A percentile compares a stretch with the other conserved stretches of the same genome.
Evolutionary conservation across 139 green algal species (phyloP).

Genomic region (Micractinium sp.): DNA sequence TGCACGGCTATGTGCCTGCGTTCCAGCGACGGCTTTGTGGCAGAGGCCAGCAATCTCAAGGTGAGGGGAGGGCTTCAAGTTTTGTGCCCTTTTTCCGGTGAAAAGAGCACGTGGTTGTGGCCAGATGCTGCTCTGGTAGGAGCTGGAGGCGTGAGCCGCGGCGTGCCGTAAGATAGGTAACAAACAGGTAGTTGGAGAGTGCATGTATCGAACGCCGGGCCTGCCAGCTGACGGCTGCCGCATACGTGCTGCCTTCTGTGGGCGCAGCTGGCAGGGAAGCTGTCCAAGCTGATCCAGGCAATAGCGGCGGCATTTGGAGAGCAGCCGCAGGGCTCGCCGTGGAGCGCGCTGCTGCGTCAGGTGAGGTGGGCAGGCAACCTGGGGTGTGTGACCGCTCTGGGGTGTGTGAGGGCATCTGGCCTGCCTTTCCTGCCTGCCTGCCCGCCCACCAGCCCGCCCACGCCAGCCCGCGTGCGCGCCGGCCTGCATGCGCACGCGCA

Average conservation of each 20-base stretch:
- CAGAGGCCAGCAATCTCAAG: not conserved
- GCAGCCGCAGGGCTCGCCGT: not conserved
- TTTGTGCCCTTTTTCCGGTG: too few relatives aligned
- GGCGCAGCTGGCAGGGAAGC: not conserved
- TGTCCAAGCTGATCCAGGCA: not conserved
- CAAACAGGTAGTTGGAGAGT: too few relatives aligned
- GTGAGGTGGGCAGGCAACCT: not conserved
- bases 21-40: not conserved
- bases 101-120: too few relatives aligned
- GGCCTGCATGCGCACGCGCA: too few relatives aligned
- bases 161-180: too few relatives aligned
- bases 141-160: too few relatives aligned
- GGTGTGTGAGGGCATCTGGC: too few relatives aligned
- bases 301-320: not conserved
- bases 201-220: not conserved
- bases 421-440: not conserved
- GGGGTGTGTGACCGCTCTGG: not conserved
- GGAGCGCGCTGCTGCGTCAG: not conserved
- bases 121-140: too few relatives aligned
- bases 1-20: not conserved
- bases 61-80: not conserved
- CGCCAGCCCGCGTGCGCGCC: too few relatives aligned
- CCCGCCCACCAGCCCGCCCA: too few relatives aligned
- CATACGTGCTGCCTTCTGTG: too few relatives aligned
- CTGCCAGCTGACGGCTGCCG: too few relatives aligned